Conservation (phyloP, 176 grass and related monocot species). For the Carex cristatella region DNA sequence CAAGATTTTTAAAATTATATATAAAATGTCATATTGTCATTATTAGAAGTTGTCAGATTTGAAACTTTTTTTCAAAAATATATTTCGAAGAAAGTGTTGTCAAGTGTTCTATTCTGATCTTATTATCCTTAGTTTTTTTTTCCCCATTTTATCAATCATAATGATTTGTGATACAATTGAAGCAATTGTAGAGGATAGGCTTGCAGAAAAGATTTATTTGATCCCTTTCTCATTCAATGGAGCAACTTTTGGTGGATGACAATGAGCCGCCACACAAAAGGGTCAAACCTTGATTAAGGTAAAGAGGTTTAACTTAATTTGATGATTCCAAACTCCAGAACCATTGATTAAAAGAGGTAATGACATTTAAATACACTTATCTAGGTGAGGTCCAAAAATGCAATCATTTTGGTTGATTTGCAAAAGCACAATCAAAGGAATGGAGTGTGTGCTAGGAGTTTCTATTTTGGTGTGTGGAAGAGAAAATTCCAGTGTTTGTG, state of each 20-base stretch:
- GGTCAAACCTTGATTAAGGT: conserved; percentile 17
- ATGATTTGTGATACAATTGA: neutral
- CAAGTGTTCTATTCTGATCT: no score
- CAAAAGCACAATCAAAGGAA: neutral
- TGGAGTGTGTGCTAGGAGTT: neutral
- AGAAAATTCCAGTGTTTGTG: conserved; percentile 12
- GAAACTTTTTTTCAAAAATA: no score
- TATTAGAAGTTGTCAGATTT: no score
- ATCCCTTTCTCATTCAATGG: neutral
- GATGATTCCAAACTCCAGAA: conserved; percentile 29
- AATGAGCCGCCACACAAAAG: conserved; percentile 6
- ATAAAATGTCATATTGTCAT: no score
- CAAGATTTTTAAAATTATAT: no score
- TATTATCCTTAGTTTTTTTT: no score
- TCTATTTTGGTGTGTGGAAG: neutral
- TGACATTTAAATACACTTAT: conserved; percentile 1
- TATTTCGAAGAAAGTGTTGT: no score
- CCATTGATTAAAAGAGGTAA: neutral
- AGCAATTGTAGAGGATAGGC: neutral
- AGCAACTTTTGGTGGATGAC: conserved; percentile 13
- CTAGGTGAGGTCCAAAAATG: neutral
- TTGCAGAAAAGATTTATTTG: neutral
- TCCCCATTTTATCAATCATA: no score
- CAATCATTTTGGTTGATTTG: neutral
- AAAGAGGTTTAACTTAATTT: conserved; percentile 11